Percentiles rank a stretch among this genome's conserved stretches.
Conservation (phyloP, 139 green algal species). For the Asterochloris erici region DNA sequence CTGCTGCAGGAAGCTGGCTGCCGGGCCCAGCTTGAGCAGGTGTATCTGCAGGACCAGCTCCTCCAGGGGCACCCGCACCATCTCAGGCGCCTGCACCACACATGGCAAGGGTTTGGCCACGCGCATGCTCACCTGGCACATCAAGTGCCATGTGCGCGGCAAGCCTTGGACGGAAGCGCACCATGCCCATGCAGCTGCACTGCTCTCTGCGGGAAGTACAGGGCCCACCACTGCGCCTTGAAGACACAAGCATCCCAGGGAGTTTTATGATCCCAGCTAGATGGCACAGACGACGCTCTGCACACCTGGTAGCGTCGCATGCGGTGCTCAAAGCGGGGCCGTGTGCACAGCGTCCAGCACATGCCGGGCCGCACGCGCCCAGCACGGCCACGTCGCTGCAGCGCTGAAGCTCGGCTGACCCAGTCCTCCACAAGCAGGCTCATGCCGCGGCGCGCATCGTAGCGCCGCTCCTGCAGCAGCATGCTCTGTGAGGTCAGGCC, state of each 20-base stretch:
- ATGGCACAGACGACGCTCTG: neutral
- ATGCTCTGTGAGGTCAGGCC: no score
- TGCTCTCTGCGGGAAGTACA: no score
- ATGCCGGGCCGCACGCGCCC: slow-evolving; percentile 82
- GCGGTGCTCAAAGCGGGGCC: slow-evolving; percentile 49
- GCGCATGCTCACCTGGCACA: neutral
- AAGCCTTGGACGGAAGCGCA: no score
- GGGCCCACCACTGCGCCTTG: no score
- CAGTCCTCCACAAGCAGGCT: slow-evolving; percentile 80
- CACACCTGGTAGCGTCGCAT: slow-evolving; percentile 65
- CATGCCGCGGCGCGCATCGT: slow-evolving; percentile 69
- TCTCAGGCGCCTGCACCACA: slow-evolving; percentile 71
- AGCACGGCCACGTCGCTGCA: slow-evolving; percentile 71
- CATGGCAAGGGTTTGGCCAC: neutral
- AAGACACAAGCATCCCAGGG: no score
- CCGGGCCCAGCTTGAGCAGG: slow-evolving; percentile 65
- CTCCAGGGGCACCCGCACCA: slow-evolving; percentile 89
- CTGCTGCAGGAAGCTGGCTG: slow-evolving; percentile 60
- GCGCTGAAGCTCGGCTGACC: slow-evolving; percentile 29
- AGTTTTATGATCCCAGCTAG: no score
- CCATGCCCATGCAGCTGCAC: no score
- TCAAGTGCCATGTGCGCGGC: no score
- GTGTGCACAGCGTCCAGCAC: slow-evolving; percentile 83
- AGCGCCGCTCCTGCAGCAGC: slow-evolving; percentile 46
- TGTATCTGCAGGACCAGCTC: slow-evolving; percentile 92